Conservation (phyloP, 805 yeast species). For the Lipomyces yamanashiensis region DNA sequence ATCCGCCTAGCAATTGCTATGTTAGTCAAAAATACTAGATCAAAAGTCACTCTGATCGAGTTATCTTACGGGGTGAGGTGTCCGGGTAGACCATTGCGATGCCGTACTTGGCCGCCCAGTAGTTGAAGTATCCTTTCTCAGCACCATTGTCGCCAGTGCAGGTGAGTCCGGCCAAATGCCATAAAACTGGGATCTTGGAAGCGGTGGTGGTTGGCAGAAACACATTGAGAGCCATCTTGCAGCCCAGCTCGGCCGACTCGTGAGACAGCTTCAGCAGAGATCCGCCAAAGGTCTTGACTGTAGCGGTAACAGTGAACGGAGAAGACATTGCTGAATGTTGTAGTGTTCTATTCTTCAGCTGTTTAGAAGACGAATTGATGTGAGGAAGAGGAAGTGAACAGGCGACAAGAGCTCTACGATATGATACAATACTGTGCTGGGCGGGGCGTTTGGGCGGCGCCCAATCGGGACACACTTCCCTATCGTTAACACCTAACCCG, state of each 20-base stretch:
- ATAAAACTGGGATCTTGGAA: slow-evolving; percentile 66
- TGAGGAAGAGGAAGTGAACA: not conserved
- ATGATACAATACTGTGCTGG: not conserved
- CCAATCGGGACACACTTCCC: not conserved
- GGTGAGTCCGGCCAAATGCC: slow-evolving; percentile 86
- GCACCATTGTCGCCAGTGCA: slow-evolving; percentile 93
- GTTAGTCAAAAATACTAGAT: not conserved
- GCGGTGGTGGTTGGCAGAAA: slow-evolving; percentile 61
- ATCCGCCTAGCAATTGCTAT: slow-evolving; percentile 51
- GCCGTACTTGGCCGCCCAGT: slow-evolving; percentile 77
- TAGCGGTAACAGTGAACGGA: slow-evolving; percentile 56
- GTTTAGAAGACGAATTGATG: not conserved
- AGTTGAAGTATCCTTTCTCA: slow-evolving; percentile 88
- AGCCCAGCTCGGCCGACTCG: slow-evolving; percentile 63
- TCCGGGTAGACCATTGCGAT: slow-evolving; percentile 93
- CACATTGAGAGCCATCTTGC: slow-evolving; percentile 82
- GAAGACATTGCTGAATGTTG: slow-evolving; percentile 1
- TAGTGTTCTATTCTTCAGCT: not conserved
- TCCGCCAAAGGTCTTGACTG: slow-evolving; percentile 73
- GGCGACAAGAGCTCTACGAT: not conserved
- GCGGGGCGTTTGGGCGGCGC: slow-evolving; percentile 8
- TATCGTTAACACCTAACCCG: not conserved
- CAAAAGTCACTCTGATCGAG: not conserved
- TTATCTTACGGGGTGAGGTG: slow-evolving; percentile 77
- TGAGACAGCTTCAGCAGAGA: slow-evolving; percentile 75